Evolutionary conservation across 2,329 filamentous ascomycete species (phyloP), one percentile per base, ranked within the genome.

Genomic region (Alternaria sp.): DNA sequence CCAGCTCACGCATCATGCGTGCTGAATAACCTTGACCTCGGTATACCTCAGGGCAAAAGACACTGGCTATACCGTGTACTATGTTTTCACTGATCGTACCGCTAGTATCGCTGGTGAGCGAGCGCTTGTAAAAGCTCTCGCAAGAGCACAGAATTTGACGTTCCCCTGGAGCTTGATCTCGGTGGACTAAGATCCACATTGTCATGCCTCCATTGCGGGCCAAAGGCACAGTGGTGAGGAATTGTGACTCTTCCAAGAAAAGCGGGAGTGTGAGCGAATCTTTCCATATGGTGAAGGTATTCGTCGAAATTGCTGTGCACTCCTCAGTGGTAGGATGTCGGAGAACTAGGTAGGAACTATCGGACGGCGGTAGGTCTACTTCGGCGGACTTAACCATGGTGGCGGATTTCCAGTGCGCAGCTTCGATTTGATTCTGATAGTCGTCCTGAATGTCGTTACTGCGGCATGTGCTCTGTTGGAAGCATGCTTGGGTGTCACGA

Each of bases 41-140:
- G 75, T 86, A 88, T 65, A 85, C 81, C 0, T 86, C 83, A 36
- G 87, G 84, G 1, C 88, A 92, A 75, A 89, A 94, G 20, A 94
- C 92, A 62, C 89, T 91, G 5, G 88, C 91, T 53, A 95, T 85
- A 10, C 90, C 92, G 78, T 96, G 89, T 9, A 87, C 86, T 5
- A 87, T 80, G 2, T 84, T 85, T 27, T 91, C 86, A 43, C 79
- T 74, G 1, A 67, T 14, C 84, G 76, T 66, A 14, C 84, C 85
- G 69, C 88, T 41, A 0, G 3, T 25, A 28, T 56, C 36, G 27
- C 44, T 50, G 9, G 27, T 50, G 27, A 50, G 25, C 5, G 44
- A 50, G 5, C 45, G 54, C 2, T 56, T 56, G 12, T 2, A 18
- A 14, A 41, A 56, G 2, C 32, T 41, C 14, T 56, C 86, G 69